A percentile compares a stretch with the other conserved stretches of the same genome.
These are phyloP conservation scores for Trichoderma aggressivum DNA, from an alignment of 2,329 filamentous ascomycete genomes.

Conservation along the genomic window DNA sequence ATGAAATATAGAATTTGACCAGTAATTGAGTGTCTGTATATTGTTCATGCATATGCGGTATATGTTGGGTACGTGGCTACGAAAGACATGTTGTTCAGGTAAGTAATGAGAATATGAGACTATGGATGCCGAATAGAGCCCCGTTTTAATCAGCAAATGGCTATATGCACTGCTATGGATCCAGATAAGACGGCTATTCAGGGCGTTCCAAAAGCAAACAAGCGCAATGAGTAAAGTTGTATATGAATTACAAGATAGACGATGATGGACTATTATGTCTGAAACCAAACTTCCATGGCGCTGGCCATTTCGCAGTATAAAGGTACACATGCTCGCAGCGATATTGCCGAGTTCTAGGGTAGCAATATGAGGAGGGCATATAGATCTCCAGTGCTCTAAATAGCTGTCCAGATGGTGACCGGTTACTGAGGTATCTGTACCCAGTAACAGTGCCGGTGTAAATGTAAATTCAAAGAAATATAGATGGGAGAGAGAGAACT, in stretches of 20 bases:
- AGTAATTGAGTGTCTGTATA: neutral
- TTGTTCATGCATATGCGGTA: neutral
- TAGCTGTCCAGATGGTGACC: neutral
- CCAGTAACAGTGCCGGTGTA: no score
- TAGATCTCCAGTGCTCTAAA: neutral
- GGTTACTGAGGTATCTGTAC: rapidly evolving
- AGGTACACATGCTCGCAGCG: neutral
- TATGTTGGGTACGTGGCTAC: neutral
- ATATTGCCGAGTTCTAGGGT: neutral
- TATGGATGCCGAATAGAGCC: neutral
- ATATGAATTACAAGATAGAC: no score
- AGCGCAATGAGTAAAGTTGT: neutral
- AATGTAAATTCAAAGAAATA: neutral
- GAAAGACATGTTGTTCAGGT: neutral
- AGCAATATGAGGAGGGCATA: neutral
- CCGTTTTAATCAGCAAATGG: neutral
- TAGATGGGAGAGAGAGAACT: neutral
- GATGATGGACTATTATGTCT: neutral
- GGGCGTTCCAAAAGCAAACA: rapidly evolving
- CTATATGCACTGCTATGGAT: neutral
- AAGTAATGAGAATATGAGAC: neutral
- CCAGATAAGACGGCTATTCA: neutral
- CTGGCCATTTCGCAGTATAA: neutral
- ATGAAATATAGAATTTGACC: neutral
- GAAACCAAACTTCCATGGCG: neutral